Base-by-base conservation (phyloP, 495 filamentous ascomycete genomes). In the Beverwykella pulmonaria region DNA sequence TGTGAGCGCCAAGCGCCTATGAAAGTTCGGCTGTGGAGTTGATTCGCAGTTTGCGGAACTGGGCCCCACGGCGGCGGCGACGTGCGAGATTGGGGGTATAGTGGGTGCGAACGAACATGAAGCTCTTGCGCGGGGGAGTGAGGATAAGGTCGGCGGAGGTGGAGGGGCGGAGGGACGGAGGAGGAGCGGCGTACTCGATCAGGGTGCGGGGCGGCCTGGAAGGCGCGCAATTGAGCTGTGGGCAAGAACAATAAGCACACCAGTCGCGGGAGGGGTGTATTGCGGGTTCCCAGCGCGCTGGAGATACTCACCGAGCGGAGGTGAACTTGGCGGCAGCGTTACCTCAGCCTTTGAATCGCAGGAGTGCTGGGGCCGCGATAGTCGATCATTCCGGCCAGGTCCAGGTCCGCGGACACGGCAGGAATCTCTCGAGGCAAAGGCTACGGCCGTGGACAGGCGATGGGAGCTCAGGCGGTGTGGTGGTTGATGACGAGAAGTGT, bases 371-470 rank as follows among this genome's bases (percentile, higher is more conserved):
- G 36, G 26, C 46, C 65, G 69, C 60, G 56, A 26, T 30, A 44
- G 63, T 41, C 59, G 59, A 61, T 59, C 68, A 71, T 71, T 44
- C 63, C 68, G 63, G 32, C 61, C 58, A 53, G 22, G 48, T 63
- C 53, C 57, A 32, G 25, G 34, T 63, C 55, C 61, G 61, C 55
- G 61, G 61, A 50, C 59, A 61, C 53, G 36, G 67, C 55, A 44
- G 39, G 39, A 44, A 34, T 61, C 39, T 41, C 36, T 62, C 57
- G 65, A 57, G 30, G 30, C 4, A 10, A 23, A 29, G 32, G 34
- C 39, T 54, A 49, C 34, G 34, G 49, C 29, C 36, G 6, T 4
- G 44, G 29, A 9, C 23, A 25, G 39, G 22, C 17, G 29, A 29
- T 62, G 63, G 25, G 56, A 3, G 63, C 29, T 0, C 52, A 25